Evolutionary conservation across 78 protist species (phyloP), one percentile per base, ranked within the genome.

Genomic region (Dictyostelium brefeldianum): DNA sequence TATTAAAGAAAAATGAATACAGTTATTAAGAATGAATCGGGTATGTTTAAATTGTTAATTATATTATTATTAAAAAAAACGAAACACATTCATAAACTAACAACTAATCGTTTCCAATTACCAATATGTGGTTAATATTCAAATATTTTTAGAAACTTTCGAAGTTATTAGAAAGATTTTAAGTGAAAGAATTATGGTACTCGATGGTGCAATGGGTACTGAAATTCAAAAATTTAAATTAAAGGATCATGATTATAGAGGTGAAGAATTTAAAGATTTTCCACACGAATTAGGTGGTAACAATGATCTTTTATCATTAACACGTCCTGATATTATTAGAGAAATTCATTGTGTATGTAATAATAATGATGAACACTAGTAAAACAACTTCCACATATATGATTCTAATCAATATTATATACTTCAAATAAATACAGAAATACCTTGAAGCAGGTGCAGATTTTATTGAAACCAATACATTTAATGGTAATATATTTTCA

Each of bases 131-230:
- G 43, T 36, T 36, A 36, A 36, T 36, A 2, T 36, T 2, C 43
- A 36, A 36, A 36, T 36, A 36, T 36, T 36, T 36, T 36, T 71
- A 84, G 92, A 31, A 11, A 84, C 69, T 29, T 74, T 74, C 51
- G 27, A 46, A 46, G 14, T 47, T 22, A 22, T 91, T 20, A 75
- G 90, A 41, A 29, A 79, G 50, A 50, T 69, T 41, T 17, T 97
- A 59, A 18, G n/a, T 54, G 91, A 95, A 97, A 74, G 98, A 69
- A 96, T 98, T 70, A 80, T 94, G 97, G 50, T 98, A 22, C 43
- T 99, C 31, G 99, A 99, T 70, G 99, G 99, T 36, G 99, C 98
- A 11, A 98, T 98, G 99, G 99, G 99, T 31, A 99, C 99, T n/a
- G 92, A 94, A 95, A 90, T 99, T 73, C 99, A 98, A 95, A 53